phyloP scores from a whole-genome alignment of 768 basidiomycete species.

The Lactarius evosmus region DNA sequence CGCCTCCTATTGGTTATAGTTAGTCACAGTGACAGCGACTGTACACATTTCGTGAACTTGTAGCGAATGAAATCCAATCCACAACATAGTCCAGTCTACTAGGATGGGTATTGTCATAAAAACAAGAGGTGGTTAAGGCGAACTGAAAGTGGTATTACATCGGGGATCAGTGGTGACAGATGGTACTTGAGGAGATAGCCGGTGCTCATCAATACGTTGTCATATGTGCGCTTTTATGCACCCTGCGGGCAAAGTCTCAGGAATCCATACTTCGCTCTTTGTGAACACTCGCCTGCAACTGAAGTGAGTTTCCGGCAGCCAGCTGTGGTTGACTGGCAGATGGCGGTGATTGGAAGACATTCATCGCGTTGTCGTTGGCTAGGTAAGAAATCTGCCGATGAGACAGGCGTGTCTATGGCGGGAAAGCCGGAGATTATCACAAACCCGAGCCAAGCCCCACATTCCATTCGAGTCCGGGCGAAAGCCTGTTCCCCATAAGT shows the following conservation, averaged over 20 bases:
- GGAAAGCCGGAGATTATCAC: neutral
- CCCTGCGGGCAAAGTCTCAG: constrained; percentile 2
- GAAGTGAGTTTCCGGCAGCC: constrained; percentile 4
- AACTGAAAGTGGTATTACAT: neutral
- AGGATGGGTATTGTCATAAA: neutral
- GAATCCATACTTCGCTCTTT: neutral
- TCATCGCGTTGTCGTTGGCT: neutral
- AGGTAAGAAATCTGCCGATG: neutral
- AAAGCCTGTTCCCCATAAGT: constrained; percentile 12
- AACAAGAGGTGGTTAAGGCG: neutral
- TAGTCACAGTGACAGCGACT: too few species aligned
- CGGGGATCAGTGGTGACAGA: neutral
- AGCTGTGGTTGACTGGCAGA: neutral
- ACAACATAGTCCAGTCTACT: neutral
- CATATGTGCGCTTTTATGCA: neutral
- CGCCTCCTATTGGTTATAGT: too few species aligned
- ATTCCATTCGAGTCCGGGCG: constrained; percentile 16
- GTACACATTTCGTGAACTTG: neutral
- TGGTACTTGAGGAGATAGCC: neutral
- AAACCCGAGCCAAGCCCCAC: neutral
- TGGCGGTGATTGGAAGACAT: neutral
- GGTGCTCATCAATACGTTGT: neutral
- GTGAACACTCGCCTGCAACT: constrained; percentile 12
- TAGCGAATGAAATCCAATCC: neutral
- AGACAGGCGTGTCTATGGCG: neutral